Base-by-base conservation (phyloP, 768 basidiomycete genomes). In the Leccinum barrowsii region DNA sequence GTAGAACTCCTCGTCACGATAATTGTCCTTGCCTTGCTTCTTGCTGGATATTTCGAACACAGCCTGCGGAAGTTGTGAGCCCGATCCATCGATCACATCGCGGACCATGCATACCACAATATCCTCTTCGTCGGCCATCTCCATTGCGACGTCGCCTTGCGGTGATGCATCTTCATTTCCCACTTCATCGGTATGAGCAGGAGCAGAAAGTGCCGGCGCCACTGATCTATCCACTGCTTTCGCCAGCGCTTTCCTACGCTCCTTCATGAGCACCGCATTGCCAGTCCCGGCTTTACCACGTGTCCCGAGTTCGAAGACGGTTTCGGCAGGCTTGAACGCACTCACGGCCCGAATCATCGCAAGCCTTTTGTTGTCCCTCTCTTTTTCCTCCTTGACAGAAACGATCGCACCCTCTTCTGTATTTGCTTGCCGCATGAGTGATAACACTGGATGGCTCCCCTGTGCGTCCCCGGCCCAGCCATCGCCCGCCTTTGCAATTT, bases 231-330 rank as follows among this genome's bases (percentile, higher is more conserved):
- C 76, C 7, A 73, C 80, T 3, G 89, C 86, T 67, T 84, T 92
- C 47, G 74, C 76, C 60, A 97, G 74, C 2, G 91, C 86, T 69
- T 87, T 90, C 64, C 94, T 77, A 32, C 96, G 80, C 63, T 90
- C 86, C 71, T 90, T 90, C 96, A 98, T 98, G 57, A 98, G 75
- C 32, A 82, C 77, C 2, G 86, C 82, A 54, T 84, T 86, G 3
- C 76, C 79, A 57, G 80, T 85, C 19, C 73, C 74, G 47, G 75
- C 70, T 67, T 80, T 82, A 3, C 88, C 89, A 64, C 92, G 85
- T 10, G 85, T 82, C 1, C 89, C 91, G 32, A 94, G 78, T 74
- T 98, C 96, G 59, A 98, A 88, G 32, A 97, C 87, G 0, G 95
- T 98, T 72, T 98, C 96, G 0, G 79, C 70, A 15, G 96, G 96